Evolutionary conservation across 1,284 basidiomycete species (phyloP).

Genomic region (Golubevia pallescens): DNA sequence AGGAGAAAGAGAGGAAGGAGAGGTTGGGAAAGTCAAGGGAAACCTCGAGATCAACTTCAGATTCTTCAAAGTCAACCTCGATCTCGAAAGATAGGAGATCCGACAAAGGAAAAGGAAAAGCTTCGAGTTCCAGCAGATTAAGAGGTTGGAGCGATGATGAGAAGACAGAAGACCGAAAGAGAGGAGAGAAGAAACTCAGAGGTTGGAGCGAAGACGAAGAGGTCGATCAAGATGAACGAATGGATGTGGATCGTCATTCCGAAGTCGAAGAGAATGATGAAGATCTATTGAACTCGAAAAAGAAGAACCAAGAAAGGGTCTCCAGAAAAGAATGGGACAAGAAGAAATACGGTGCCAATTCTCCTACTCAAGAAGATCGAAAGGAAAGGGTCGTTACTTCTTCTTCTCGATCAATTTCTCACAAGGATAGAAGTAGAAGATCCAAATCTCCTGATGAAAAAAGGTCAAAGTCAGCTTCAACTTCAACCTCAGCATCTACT

Average conservation of each 20-base stretch:
- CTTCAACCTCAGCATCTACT: no score
- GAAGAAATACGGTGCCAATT: not conserved
- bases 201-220: constrained; percentile 12
- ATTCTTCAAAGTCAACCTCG: not conserved
- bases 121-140: not conserved
- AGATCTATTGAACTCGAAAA: not conserved
- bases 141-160: not conserved
- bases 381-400: not conserved
- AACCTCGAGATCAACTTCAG: not conserved
- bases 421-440: not conserved
- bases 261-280: not conserved
- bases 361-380: not conserved
- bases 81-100: not conserved
- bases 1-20: constrained; percentile 4
- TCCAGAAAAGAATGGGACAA: not conserved
- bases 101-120: not conserved
- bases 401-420: not conserved
- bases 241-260: not conserved
- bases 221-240: not conserved
- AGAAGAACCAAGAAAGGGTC: not conserved
- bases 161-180: not conserved
- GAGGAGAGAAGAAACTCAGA: constrained; percentile 6
- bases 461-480: not conserved
- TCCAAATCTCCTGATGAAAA: not conserved
- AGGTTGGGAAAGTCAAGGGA: not conserved